phyloP scores from a whole-genome alignment of 2,329 filamentous ascomycete genomes.

The Stagonosporopsis cucurbitacearum region DNA sequence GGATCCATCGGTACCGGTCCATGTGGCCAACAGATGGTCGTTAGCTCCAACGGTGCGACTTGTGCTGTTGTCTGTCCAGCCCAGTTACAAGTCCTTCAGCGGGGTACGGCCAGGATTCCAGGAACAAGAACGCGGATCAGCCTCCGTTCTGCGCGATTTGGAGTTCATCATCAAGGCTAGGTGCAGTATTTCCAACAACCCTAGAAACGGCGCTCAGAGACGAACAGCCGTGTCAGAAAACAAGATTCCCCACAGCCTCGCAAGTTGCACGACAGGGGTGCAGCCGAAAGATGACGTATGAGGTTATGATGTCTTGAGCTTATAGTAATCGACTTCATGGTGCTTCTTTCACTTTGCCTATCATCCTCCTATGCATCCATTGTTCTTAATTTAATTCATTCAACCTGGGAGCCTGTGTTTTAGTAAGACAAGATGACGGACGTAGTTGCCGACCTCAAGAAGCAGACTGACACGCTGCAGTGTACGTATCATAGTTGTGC shows the following conservation, averaged over 20 bases:
- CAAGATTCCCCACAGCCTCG: slow-evolving; percentile 20
- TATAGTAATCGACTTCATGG: too few relatives aligned
- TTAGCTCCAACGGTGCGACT: not conserved
- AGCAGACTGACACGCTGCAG: slow-evolving; percentile 52
- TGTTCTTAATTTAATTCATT: not conserved
- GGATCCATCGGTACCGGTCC: slow-evolving; percentile 1
- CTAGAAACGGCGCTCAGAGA: slow-evolving; percentile 9
- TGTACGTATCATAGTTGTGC: slow-evolving; percentile 34
- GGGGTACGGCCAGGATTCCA: slow-evolving; percentile 5
- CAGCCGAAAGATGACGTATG: slow-evolving; percentile 18
- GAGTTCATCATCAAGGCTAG: not conserved
- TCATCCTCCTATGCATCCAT: not conserved
- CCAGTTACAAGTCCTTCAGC: not conserved
- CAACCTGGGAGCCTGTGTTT: not conserved
- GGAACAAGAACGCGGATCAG: slow-evolving; percentile 4
- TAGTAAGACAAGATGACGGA: slow-evolving; percentile 33
- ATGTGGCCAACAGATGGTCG: not conserved
- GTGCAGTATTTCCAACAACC: slow-evolving; percentile 8
- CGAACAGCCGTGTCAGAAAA: slow-evolving; percentile 18
- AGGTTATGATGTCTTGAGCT: slow-evolving; percentile 15
- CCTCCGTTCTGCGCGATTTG: slow-evolving; percentile 8
- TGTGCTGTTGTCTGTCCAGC: not conserved
- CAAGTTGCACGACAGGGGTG: slow-evolving; percentile 18
- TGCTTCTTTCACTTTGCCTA: too few relatives aligned
- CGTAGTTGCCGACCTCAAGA: slow-evolving; percentile 49